Evolutionary conservation across 805 yeast genomes (phyloP).

Genomic region (Candida railenensis): DNA sequence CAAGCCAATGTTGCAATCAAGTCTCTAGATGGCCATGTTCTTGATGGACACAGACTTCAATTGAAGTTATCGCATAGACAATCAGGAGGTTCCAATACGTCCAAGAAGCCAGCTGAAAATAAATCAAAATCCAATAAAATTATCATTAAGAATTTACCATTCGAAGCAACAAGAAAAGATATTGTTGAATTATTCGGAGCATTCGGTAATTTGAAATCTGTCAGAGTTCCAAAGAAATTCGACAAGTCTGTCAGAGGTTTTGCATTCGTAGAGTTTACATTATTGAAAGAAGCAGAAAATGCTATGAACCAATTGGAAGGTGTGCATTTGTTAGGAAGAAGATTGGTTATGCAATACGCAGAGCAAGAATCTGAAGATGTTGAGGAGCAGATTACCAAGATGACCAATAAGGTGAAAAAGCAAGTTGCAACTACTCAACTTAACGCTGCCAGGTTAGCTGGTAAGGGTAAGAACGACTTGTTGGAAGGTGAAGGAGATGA

Average conservation of each 20-base stretch:
- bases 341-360: constrained; percentile 91
- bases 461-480: constrained; percentile 71
- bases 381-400: constrained; percentile 85
- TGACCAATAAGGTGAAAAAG: constrained; percentile 81
- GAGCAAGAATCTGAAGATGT: constrained; percentile 78
- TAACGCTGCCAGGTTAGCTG: constrained; percentile 66
- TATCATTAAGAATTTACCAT: constrained; percentile 94
- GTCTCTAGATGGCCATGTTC: constrained; percentile 68
- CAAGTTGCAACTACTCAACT: constrained; percentile 79
- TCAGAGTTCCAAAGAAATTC: constrained; percentile 93
- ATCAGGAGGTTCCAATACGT: constrained; percentile 32
- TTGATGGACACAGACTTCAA: constrained; percentile 89
- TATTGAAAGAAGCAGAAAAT: constrained; percentile 84
- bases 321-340: constrained; percentile 93
- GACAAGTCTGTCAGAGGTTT: constrained; percentile 95
- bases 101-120: constrained; percentile 20
- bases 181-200: constrained; percentile 90
- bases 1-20: constrained; percentile 77
- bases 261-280: constrained; percentile 90
- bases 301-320: constrained; percentile 95
- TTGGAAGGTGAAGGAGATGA: constrained; percentile 52
- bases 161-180: constrained; percentile 92
- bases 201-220: constrained; percentile 91
- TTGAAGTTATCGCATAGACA: constrained; percentile 84
- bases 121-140: constrained; percentile 65